A percentile compares a stretch with the other conserved stretches of the same genome.
phyloP scores from a whole-genome alignment of 768 basidiomycete species.

The Podaxis sp. region DNA sequence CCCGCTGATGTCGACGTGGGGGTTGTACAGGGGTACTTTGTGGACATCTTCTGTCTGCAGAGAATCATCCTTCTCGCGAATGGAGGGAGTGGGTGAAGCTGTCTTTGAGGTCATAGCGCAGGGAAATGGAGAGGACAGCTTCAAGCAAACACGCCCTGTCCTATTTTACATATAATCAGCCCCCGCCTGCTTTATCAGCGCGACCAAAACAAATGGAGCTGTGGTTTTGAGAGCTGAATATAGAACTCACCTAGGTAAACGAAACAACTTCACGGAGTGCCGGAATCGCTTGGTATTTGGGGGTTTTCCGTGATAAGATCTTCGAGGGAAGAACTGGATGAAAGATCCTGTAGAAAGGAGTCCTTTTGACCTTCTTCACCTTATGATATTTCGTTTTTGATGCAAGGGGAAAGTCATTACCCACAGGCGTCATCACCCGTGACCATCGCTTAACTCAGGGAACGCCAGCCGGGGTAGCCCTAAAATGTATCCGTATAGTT shows the following conservation, averaged over 20 bases:
- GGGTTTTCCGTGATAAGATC: not conserved
- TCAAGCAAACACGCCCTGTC: not conserved
- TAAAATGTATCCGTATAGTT: not conserved
- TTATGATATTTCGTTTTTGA: not conserved
- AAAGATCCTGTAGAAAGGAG: not conserved
- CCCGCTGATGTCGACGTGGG: slow-evolving; percentile 11
- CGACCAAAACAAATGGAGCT: not conserved
- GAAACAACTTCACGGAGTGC: not conserved
- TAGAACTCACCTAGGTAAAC: not conserved
- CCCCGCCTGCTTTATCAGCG: not conserved
- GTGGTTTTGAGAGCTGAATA: not conserved
- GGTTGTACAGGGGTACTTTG: slow-evolving; percentile 13
- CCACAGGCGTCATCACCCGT: slow-evolving; percentile 9
- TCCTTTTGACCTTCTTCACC: not conserved
- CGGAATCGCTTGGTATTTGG: not conserved
- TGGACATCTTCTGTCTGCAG: not conserved
- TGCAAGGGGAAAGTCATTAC: slow-evolving; percentile 4
- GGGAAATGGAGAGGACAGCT: not conserved
- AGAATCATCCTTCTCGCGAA: slow-evolving; percentile 8
- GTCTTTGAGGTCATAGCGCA: slow-evolving; percentile 1
- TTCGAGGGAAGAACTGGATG: not conserved
- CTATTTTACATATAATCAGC: not conserved
- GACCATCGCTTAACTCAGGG: not conserved
- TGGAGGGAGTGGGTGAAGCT: slow-evolving; percentile 1
- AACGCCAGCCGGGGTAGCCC: not conserved